These are phyloP conservation scores for Globisporangium ultimum DNA, from an alignment of 352 stramenopile genomes.

Conservation along the genomic window DNA sequence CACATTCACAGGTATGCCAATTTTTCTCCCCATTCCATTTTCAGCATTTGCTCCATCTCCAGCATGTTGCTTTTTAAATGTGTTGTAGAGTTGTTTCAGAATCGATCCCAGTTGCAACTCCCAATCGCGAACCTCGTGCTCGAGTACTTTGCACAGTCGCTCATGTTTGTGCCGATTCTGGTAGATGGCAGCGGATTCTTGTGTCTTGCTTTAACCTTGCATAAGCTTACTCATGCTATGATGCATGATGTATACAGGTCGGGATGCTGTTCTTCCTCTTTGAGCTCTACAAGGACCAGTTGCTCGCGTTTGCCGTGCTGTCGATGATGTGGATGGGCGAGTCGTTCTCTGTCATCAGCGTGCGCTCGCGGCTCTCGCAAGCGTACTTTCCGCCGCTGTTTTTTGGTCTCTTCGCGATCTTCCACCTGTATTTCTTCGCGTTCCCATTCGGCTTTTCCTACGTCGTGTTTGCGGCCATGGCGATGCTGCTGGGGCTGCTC, in stretches of 20 bases:
- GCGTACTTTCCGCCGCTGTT: constrained; percentile 90
- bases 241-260: constrained; percentile 33
- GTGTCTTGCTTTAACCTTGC: too few relatives aligned
- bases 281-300: constrained; percentile 92
- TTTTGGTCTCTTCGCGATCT: constrained; percentile 93
- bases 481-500: constrained; percentile 38
- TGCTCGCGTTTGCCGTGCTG: constrained; percentile 90
- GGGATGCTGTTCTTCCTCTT: constrained; percentile 96
- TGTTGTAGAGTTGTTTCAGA: constrained; percentile 71
- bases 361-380: constrained; percentile 63
- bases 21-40: neutral
- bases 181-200: constrained; percentile 20
- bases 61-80: neutral
- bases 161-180: constrained; percentile 94
- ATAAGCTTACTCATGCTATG: neutral
- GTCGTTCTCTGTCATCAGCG: constrained; percentile 88
- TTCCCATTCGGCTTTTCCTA: constrained; percentile 94
- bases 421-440: constrained; percentile 95
- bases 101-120: constrained; percentile 66
- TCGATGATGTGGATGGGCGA: constrained; percentile 88
- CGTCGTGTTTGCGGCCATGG: constrained; percentile 56
- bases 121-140: constrained; percentile 78
- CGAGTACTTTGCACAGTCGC: constrained; percentile 87
- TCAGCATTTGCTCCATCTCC: neutral
- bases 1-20: constrained; percentile 73